Percentiles rank a stretch among this genome's conserved stretches.
These are phyloP conservation scores for Leccinellum rugosiceps DNA, from an alignment of 768 basidiomycete genomes.

Conservation along the genomic window DNA sequence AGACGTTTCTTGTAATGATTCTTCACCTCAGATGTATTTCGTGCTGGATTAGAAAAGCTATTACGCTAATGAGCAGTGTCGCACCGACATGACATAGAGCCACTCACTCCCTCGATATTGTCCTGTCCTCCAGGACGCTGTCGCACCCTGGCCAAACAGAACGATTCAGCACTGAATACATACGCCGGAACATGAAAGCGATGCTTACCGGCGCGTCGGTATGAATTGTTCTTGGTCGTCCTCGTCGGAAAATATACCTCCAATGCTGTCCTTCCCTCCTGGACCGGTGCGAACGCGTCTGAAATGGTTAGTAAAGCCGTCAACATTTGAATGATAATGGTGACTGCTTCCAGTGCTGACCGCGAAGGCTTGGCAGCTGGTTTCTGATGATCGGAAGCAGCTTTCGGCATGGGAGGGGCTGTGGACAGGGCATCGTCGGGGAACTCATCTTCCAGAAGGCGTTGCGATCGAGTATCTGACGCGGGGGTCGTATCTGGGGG, in stretches of 20 bases:
- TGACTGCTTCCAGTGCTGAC: constrained; percentile 41
- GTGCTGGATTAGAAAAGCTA: constrained; percentile 27
- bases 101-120: constrained; percentile 44
- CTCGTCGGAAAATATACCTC: constrained; percentile 45
- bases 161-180: neutral
- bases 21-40: neutral
- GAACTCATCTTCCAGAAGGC: constrained; percentile 34
- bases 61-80: neutral
- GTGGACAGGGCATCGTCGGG: constrained; percentile 56
- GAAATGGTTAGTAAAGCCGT: constrained; percentile 10
- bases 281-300: constrained; percentile 35
- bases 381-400: constrained; percentile 1
- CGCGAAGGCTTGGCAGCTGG: constrained; percentile 45
- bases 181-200: neutral
- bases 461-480: constrained; percentile 3
- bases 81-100: neutral
- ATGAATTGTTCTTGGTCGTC: constrained; percentile 48
- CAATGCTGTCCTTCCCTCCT: constrained; percentile 29
- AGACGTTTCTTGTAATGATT: neutral
- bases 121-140: constrained; percentile 68
- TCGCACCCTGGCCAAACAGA: constrained; percentile 46
- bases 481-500: constrained; percentile 12
- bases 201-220: constrained; percentile 62
- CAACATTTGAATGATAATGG: neutral
- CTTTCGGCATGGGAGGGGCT: constrained; percentile 55